Evolutionary conservation across 768 basidiomycete genomes (phyloP).

Genomic region (Hypholoma sublateritium): DNA sequence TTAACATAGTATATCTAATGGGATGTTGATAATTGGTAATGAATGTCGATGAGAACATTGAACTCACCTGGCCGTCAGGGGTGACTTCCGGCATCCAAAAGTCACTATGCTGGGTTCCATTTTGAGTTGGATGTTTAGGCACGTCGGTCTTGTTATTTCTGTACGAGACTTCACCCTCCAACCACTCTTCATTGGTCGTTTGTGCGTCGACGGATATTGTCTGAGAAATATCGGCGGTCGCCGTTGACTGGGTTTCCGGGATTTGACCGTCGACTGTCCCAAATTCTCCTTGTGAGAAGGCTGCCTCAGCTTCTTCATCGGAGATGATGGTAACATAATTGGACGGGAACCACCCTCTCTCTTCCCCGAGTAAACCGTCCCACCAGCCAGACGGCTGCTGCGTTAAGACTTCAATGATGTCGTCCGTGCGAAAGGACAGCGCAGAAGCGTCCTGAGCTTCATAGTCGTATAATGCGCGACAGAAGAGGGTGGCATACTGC

Average conservation of each 20-base stretch:
- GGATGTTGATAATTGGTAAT: constrained; percentile 5
- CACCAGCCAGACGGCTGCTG: constrained; percentile 96
- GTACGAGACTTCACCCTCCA: constrained; percentile 44
- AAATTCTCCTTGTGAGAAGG: constrained; percentile 51
- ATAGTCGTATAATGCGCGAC: constrained; percentile 91
- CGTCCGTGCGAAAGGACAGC: constrained; percentile 81
- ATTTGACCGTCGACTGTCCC: constrained; percentile 33
- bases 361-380: constrained; percentile 90
- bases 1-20: constrained; percentile 92
- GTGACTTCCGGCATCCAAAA: constrained; percentile 93
- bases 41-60: constrained; percentile 7
- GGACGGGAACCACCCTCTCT: constrained; percentile 96
- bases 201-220: constrained; percentile 44
- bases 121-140: constrained; percentile 11
- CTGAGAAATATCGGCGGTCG: constrained; percentile 49
- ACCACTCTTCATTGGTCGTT: constrained; percentile 57
- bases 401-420: constrained; percentile 92
- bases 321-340: constrained; percentile 86
- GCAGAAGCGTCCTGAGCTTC: constrained; percentile 85
- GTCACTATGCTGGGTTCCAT: constrained; percentile 56
- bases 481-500: constrained; percentile 76
- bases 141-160: constrained; percentile 25
- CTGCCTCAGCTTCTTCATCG: constrained; percentile 78
- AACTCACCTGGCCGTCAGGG: constrained; percentile 74
- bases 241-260: constrained; percentile 22